A percentile compares a stretch with the other conserved stretches of the same genome.
These are phyloP conservation scores for Phialophora tarda DNA, from an alignment of 2,329 filamentous ascomycete species.

Conservation along the genomic window DNA sequence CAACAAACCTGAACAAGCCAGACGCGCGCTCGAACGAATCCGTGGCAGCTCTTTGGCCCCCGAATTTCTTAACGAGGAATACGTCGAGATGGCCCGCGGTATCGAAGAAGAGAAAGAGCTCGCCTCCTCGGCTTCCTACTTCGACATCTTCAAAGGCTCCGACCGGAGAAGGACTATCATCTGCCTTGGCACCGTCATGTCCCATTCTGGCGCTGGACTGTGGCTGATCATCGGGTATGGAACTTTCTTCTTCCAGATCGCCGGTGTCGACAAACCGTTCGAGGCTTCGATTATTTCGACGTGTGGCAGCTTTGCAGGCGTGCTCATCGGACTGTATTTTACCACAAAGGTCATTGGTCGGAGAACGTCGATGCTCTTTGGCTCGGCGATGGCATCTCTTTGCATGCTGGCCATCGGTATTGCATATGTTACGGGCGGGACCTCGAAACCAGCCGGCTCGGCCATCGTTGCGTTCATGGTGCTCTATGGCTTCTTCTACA, in stretches of 20 bases:
- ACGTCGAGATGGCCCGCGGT: slow-evolving; percentile 36
- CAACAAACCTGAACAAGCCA: slow-evolving; percentile 29
- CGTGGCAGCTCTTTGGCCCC: slow-evolving; percentile 26
- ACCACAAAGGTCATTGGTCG: slow-evolving; percentile 47
- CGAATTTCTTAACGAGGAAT: slow-evolving; percentile 30
- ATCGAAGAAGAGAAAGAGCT: slow-evolving; percentile 30
- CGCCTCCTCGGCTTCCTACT: slow-evolving; percentile 33
- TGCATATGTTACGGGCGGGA: slow-evolving; percentile 46
- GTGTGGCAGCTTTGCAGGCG: slow-evolving; percentile 46
- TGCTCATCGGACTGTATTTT: slow-evolving; percentile 45
- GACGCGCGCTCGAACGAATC: slow-evolving; percentile 23
- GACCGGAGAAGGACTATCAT: slow-evolving; percentile 43
- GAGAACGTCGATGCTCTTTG: slow-evolving; percentile 33
- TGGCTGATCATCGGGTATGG: slow-evolving; percentile 29
- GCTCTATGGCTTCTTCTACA: slow-evolving; percentile 47
- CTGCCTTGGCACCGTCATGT: slow-evolving; percentile 65
- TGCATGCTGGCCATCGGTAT: slow-evolving; percentile 47
- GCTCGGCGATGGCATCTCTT: slow-evolving; percentile 47
- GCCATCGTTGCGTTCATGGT: slow-evolving; percentile 49
- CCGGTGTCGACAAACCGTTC: slow-evolving; percentile 39
- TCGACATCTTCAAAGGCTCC: slow-evolving; percentile 44
- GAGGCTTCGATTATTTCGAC: slow-evolving; percentile 43
- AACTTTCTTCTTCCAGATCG: slow-evolving; percentile 62
- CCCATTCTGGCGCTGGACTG: slow-evolving; percentile 22
- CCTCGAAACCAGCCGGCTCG: slow-evolving; percentile 45